phyloP scores from a whole-genome alignment of 768 basidiomycete genomes.

The Rhodotorula paludigena region DNA sequence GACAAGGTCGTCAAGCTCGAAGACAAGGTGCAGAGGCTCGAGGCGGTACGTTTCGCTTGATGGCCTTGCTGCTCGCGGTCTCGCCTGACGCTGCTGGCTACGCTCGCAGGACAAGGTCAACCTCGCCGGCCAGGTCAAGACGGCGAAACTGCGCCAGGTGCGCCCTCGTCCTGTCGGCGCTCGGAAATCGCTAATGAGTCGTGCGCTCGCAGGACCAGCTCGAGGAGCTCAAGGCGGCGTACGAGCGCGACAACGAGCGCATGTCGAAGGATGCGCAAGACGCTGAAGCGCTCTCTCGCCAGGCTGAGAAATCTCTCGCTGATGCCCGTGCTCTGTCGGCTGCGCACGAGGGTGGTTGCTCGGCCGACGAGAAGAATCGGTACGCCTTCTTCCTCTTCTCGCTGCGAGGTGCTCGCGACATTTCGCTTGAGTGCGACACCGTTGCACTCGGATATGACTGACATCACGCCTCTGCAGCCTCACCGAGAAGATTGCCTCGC shows the following conservation, averaged over 20 bases:
- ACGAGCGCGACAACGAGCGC: not conserved
- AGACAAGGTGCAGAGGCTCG: not conserved
- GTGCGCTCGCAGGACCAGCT: not conserved
- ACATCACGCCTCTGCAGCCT: not conserved
- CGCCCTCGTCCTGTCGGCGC: no score
- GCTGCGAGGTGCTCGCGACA: rapidly evolving
- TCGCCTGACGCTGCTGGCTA: not conserved
- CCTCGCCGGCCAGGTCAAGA: not conserved
- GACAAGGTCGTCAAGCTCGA: constrained; percentile 7
- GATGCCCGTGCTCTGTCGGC: not conserved
- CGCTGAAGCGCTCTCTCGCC: not conserved
- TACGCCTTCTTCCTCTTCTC: not conserved
- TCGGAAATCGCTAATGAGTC: not conserved
- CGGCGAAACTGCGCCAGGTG: not conserved
- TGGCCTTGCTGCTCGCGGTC: not conserved
- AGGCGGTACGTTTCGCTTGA: not conserved
- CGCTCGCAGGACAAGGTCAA: not conserved
- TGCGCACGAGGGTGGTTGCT: not conserved
- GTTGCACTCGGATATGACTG: not conserved
- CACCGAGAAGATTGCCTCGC: not conserved
- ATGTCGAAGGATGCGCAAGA: not conserved
- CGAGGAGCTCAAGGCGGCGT: not conserved
- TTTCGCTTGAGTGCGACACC: not conserved
- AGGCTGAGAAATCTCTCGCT: not conserved
- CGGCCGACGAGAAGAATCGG: constrained; percentile 5